phyloP scores from a whole-genome alignment of 352 stramenopile species.

The Pythium oligandrum region DNA sequence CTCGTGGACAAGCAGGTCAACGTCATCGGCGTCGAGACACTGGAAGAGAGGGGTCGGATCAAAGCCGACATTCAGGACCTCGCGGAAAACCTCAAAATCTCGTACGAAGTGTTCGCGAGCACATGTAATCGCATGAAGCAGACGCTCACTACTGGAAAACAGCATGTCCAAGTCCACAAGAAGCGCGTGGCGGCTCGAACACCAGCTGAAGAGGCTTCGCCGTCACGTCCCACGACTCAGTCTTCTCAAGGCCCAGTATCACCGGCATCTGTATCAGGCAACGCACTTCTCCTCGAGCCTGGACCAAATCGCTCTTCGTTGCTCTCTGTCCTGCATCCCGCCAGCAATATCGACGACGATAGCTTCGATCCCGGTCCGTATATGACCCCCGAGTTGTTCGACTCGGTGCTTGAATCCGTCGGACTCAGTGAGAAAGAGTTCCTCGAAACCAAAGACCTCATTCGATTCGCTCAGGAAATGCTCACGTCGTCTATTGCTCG shows the following conservation, averaged over 20 bases:
- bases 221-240: background rate
- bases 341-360: background rate
- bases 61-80: slow-evolving; percentile 62
- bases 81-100: slow-evolving; percentile 47
- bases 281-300: slow-evolving; percentile 10
- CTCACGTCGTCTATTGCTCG: slow-evolving; percentile 50
- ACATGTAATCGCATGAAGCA: slow-evolving; percentile 64
- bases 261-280: slow-evolving; percentile 10
- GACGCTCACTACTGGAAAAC: slow-evolving; percentile 31
- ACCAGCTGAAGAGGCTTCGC: no score
- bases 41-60: slow-evolving; percentile 40
- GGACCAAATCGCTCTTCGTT: slow-evolving; percentile 8
- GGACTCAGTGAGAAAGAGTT: slow-evolving; percentile 17
- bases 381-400: slow-evolving; percentile 40
- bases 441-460: slow-evolving; percentile 32
- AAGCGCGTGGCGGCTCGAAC: slow-evolving; percentile 16
- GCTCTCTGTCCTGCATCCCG: slow-evolving; percentile 10
- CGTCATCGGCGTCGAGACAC: slow-evolving; percentile 39
- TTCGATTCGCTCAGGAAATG: slow-evolving; percentile 43
- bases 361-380: slow-evolving; percentile 8
- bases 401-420: slow-evolving; percentile 12
- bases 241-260: slow-evolving; percentile 1
- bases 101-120: slow-evolving; percentile 43
- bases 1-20: slow-evolving; percentile 77
- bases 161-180: slow-evolving; percentile 56